Base-by-base conservation (phyloP, 1,284 basidiomycete species). In the Pholiota adiposa region DNA sequence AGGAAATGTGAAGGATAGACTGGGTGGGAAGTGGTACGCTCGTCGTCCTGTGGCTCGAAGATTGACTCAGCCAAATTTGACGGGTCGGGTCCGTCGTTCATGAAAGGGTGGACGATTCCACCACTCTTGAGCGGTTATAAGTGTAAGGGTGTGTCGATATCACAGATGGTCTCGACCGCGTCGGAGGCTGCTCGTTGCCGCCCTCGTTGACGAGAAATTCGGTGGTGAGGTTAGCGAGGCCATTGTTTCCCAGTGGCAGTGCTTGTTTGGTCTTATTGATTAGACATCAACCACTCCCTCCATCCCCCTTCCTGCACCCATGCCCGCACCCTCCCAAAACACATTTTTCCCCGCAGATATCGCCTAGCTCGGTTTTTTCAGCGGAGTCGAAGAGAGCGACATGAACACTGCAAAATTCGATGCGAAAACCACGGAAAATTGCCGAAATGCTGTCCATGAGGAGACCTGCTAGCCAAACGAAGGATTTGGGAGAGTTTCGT, bases 221-320 rank as follows among this genome's bases (percentile, higher is more conserved):
- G 23, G 46, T 49, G 48, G 55, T 40, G 53, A 60, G 60, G 31
- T 43, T 25, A 38, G 53, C 54, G 27, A 18, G 27, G 48, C 51
- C 62, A 68, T 68, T 64, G 65, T 65, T 63, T 49, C 61, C 18
- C 49, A 31, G 69, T 69, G 69, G 69, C 69, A 56, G 67, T 70
- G 69, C 53, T 53, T 68, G 46, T 70, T 68, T 69, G 64, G 55
- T 11, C 44, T 36, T 69, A 62, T 68, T 56, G 48, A 40, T 50
- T 2, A 43, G 9, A 31, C n/a, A 56, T 40, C 54, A 56, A 29
- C 48, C 59, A 14, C 25, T 9, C 23, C 56, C 44, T 23, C 34
- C 46, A n/a, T 8, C 18, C 33, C 21, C 12, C 33, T 2, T 38
- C 51, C 11, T 53, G 51, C 51, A 21, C 23, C 40, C 38, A 44